Percentiles rank a stretch among this genome's conserved stretches.
Evolutionary conservation across 305 asterid genomes (phyloP).

Genomic region (Solanum hybrid): DNA sequence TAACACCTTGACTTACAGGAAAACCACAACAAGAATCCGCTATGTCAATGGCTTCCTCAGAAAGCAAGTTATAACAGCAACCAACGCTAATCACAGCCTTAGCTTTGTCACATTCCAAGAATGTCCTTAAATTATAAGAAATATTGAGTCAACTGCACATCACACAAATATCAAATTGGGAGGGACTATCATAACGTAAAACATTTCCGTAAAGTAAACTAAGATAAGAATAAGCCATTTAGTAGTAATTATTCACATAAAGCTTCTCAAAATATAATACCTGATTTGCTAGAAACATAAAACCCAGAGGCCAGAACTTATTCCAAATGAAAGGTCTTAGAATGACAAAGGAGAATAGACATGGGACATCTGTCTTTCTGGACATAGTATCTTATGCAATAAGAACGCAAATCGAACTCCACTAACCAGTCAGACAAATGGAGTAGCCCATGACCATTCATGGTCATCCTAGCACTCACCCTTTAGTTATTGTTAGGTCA

Average conservation of each 20-base stretch:
- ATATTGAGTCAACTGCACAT: slow-evolving; percentile 8
- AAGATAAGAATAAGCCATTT: background rate
- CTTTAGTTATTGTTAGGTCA: background rate
- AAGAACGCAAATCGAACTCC: background rate
- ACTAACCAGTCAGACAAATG: background rate
- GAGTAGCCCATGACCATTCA: background rate
- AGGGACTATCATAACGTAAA: background rate
- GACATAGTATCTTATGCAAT: background rate
- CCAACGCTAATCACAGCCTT: slow-evolving; percentile 81
- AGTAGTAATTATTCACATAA: background rate
- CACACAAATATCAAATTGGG: background rate
- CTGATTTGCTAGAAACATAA: background rate
- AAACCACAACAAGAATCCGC: slow-evolving; percentile 47
- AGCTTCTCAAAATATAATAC: background rate
- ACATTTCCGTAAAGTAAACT: background rate
- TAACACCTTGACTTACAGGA: slow-evolving; percentile 72
- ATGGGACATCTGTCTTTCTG: background rate
- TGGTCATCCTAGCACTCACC: background rate
- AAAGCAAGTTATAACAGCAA: slow-evolving; percentile 82
- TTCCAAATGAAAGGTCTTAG: background rate
- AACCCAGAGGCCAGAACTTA: background rate
- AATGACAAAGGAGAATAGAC: background rate
- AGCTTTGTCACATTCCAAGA: slow-evolving; percentile 61
- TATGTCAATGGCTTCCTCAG: slow-evolving; percentile 41
- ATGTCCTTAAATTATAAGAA: slow-evolving; percentile 43